These are phyloP conservation scores for Acacia melanoxylon DNA, from an alignment of 306 rosid genomes.

Conservation along the genomic window DNA sequence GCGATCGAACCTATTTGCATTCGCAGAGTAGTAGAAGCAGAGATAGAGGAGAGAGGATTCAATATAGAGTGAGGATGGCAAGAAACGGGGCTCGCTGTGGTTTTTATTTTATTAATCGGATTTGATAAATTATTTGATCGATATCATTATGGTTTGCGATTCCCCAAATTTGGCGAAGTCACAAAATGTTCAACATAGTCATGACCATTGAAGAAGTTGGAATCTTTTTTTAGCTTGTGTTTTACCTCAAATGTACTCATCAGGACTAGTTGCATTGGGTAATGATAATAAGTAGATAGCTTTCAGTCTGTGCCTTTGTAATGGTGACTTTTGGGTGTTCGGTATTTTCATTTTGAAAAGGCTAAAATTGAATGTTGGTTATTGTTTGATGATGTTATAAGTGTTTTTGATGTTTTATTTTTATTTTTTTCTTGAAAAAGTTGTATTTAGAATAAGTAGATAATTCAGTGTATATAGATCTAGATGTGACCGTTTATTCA, in stretches of 20 bases:
- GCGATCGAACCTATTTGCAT: background rate
- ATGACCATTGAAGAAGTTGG: background rate
- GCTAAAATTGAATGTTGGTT: background rate
- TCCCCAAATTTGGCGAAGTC: background rate
- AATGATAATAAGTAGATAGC: background rate
- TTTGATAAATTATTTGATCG: background rate
- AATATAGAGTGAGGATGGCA: background rate
- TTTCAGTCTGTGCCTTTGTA: background rate
- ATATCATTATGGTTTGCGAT: background rate
- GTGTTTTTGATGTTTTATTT: background rate
- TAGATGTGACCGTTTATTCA: background rate
- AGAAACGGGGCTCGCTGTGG: background rate
- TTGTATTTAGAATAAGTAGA: background rate
- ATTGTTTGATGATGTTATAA: background rate
- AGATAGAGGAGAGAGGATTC: background rate
- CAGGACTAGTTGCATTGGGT: background rate
- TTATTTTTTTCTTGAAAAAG: background rate
- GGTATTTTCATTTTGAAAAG: background rate
- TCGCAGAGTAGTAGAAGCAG: background rate
- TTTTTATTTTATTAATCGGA: background rate
- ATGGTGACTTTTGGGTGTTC: background rate
- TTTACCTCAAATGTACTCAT: background rate
- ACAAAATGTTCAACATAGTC: background rate
- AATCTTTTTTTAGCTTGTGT: background rate
- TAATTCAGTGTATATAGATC: background rate